Base-by-base conservation (phyloP, 225 moss, liverwort and hornwort species). In the Rhytidiadelphus loreus region DNA sequence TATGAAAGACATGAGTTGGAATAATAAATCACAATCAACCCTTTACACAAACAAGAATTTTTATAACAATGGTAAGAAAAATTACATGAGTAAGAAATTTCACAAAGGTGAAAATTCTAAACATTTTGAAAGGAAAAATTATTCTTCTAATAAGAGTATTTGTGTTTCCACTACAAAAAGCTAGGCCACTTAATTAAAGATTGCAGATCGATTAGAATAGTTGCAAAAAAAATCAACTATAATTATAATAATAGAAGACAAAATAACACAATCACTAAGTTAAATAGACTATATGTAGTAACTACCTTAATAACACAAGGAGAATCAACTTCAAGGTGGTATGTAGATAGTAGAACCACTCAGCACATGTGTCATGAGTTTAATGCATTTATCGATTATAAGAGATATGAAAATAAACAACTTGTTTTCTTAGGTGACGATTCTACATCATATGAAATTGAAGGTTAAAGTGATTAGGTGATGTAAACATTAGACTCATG, bases 161-260 rank as follows among this genome's bases (percentile, higher is more conserved):
- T 53, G 23, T n/a, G 46, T 35, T 77, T 50, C 23, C 1, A 77
- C 53, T 77, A 14, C 4, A 35, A 13, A 53, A 77, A 26, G 6
- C 6, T 3, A 52, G 1, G 13, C 8, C 75, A 75, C 19, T 50
- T 46, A 1, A 75, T 50, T 12, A 50, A 21, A 33, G 8, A 75
- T 33, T 50, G 20, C 2, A 30, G 0, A 1, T 1, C n/a, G n/a
- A n/a, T 33, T 75, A 30, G 12, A 30, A 50, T 33, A 30, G 21
- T 0, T 71, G 2, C 4, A 75, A 6, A 75, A 75, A 20, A 50
- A 33, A 4, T 0, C 30, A 75, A 32, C 3, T 2, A 4, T 23
- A 69, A 69, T 69, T 23, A 50, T 50, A 9, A 24, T 69, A 24
- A 65, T 20, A 37, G 9, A 71, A 43, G 9, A 43, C 41, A 41